These are phyloP conservation scores for Atractiella rhizophila DNA, from an alignment of 768 basidiomycete genomes.

Conservation along the genomic window DNA sequence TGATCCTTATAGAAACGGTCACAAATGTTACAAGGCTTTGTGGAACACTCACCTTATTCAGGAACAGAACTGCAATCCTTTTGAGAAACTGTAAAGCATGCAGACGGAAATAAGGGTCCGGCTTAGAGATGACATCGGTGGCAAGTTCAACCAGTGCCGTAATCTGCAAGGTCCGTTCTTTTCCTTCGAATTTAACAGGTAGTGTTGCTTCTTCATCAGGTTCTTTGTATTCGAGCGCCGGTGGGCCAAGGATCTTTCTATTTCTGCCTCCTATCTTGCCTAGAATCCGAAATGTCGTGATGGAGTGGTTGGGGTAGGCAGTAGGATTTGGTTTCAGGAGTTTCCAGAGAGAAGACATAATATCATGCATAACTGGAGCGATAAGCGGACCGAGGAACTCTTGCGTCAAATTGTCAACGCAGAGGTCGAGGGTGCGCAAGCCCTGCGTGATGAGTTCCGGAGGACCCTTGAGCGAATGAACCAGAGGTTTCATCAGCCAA, in stretches of 20 bases:
- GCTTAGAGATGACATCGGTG: conserved; percentile 33
- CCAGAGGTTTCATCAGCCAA: conserved; percentile 88
- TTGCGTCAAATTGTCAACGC: conserved; percentile 91
- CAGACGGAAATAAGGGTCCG: conserved; percentile 22
- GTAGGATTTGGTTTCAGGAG: conserved; percentile 66
- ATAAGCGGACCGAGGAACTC: conserved; percentile 94
- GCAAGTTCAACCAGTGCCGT: conserved; percentile 39
- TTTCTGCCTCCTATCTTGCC: conserved; percentile 92
- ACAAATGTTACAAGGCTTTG: neutral
- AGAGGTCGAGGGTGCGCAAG: conserved; percentile 83
- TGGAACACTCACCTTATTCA: conserved; percentile 39
- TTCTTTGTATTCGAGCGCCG: conserved; percentile 42
- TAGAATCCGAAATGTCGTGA: conserved; percentile 81
- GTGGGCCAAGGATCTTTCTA: conserved; percentile 54
- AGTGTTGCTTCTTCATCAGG: conserved; percentile 46
- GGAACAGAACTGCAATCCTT: conserved; percentile 38
- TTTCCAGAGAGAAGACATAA: conserved; percentile 81
- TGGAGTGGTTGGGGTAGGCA: conserved; percentile 62
- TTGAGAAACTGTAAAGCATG: conserved; percentile 32
- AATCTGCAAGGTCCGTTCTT: conserved; percentile 38
- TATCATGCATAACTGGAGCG: conserved; percentile 65
- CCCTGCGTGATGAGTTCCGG: conserved; percentile 85
- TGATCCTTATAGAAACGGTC: neutral
- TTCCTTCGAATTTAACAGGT: conserved; percentile 45
- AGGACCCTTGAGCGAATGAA: conserved; percentile 60